Evolutionary conservation across 768 basidiomycete species (phyloP).

Genomic region (Trametes maxima): DNA sequence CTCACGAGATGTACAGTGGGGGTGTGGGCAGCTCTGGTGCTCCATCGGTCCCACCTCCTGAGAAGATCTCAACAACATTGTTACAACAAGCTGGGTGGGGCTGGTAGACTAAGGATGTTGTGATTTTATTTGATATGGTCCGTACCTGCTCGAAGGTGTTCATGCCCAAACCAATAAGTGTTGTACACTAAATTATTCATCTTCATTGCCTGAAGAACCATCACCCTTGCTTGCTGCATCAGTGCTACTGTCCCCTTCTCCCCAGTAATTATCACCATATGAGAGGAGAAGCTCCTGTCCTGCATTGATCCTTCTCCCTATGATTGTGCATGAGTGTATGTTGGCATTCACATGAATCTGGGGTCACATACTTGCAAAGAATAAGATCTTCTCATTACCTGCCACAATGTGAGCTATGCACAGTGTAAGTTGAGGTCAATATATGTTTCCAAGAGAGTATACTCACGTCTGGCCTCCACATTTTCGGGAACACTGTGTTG

Average conservation of each 20-base stretch:
- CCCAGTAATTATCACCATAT: conserved; percentile 39
- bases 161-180: not conserved
- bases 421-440: not conserved
- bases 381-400: conserved; percentile 40
- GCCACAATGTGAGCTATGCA: conserved; percentile 34
- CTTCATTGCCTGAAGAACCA: not conserved
- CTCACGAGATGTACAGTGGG: not conserved
- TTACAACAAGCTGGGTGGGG: conserved; percentile 34
- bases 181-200: conserved; percentile 5
- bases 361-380: conserved; percentile 38
- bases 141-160: not conserved
- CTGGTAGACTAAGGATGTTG: conserved; percentile 15
- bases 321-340: not conserved
- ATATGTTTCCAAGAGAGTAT: too few relatives aligned
- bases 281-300: conserved; percentile 40
- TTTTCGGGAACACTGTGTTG: conserved; percentile 5
- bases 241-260: not conserved
- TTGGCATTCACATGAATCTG: not conserved
- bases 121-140: not conserved
- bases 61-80: conserved; percentile 30
- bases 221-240: not conserved
- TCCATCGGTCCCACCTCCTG: conserved; percentile 20
- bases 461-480: conserved; percentile 33
- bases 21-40: conserved; percentile 15
- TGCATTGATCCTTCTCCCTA: conserved; percentile 31